Base-by-base conservation (phyloP, 2,329 filamentous ascomycete genomes). In the Pseudocercospora macadamiae region DNA sequence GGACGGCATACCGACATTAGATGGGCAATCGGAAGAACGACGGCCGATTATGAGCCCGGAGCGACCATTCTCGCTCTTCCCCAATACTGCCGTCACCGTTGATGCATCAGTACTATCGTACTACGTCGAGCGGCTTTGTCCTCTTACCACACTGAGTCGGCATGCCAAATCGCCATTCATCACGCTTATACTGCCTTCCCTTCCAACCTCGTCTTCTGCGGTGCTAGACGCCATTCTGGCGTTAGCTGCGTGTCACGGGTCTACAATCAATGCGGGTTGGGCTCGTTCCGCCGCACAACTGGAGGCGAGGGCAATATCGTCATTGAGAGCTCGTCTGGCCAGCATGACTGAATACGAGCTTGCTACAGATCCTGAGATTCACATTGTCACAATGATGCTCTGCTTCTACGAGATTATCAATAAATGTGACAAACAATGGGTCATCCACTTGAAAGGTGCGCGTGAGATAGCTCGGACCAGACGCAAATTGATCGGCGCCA, bases 371-470 rank as follows among this genome's bases (percentile, higher is more conserved):
- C 48, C 48, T 51, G 48, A 51, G 12, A 34, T 51, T 12, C 48
- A 51, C 18, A 36, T 51, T 36, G 48, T 51, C 10, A 51, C 48
- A 2, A 51, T 51, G 48, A 51, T 51, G 48, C 48, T 51, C 28
- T 51, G 48, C 32, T 36, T 51, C n/a, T 51, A 51, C 48, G 48
- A 51, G 28, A 51, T 51, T 12, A 16, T 51, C 48, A 51, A 51
- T 28, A 51, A 36, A 12, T 51, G 48, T n/a, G 48, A 51, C 28
- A 32, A 25, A 14, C 48, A 51, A 14, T 51, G 48, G 48, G 32
- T 36, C 28, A 51, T 51, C n/a, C 48, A 51, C 32, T 25, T 51
- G 8, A 51, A 51, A 51, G 48, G 48, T 9, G 48, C 48, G 12
- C 28, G 48, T 7, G 48, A 51, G 9, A 51, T 51, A 12, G 48